Percentiles rank a stretch among this genome's conserved stretches.
Evolutionary conservation across 306 rosid genomes (phyloP).

Genomic region (Sphenostylis stenocarpa): DNA sequence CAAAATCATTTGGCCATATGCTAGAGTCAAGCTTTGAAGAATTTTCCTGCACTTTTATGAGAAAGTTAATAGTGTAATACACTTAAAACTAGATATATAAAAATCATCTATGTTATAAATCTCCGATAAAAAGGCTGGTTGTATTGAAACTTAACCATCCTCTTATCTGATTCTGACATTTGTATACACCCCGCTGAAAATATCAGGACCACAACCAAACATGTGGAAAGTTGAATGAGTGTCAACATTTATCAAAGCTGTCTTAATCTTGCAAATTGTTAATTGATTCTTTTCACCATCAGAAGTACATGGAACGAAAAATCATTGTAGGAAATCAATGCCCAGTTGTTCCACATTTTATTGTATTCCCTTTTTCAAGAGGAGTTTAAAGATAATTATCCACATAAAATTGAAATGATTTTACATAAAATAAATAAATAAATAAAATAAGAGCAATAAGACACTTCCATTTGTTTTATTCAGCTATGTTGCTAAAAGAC

Average conservation of each 20-base stretch:
- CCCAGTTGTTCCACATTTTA: background rate
- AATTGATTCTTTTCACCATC: background rate
- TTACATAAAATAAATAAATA: background rate
- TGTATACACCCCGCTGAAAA: background rate
- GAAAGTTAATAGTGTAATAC: constrained; percentile 4
- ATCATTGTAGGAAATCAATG: background rate
- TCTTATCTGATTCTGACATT: constrained; percentile 6
- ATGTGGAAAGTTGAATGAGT: background rate
- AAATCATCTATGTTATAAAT: constrained; percentile 10
- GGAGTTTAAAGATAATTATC: background rate
- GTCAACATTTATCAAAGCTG: constrained; percentile 15
- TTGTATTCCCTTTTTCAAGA: background rate
- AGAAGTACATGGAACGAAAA: background rate
- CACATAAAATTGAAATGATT: background rate
- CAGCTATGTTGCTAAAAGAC: background rate
- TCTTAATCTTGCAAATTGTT: background rate
- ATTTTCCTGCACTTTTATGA: constrained; percentile 70
- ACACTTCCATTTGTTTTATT: background rate
- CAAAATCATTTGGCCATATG: constrained; percentile 99
- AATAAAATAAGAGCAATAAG: background rate
- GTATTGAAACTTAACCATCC: constrained; percentile 11
- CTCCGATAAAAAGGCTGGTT: background rate
- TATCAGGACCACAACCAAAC: background rate
- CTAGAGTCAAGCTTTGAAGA: constrained; percentile 90
- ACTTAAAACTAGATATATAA: constrained; percentile 12